phyloP scores from a whole-genome alignment of 2,329 filamentous ascomycete species.

The Fusarium sp. region DNA sequence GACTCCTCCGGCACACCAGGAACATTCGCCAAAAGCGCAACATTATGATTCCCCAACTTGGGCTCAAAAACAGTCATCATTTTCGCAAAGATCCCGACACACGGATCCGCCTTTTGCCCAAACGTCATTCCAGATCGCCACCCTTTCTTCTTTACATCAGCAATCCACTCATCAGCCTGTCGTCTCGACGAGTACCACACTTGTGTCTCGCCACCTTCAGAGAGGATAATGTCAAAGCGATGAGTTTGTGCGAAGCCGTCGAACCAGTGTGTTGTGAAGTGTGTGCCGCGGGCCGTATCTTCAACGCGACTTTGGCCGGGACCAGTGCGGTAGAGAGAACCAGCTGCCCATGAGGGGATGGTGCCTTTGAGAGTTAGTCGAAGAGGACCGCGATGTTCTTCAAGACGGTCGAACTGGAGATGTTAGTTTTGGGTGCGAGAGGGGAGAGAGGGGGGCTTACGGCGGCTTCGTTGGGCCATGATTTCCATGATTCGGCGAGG shows the following conservation, averaged over 20 bases:
- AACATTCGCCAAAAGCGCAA: constrained; percentile 71
- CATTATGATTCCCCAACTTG: constrained; percentile 64
- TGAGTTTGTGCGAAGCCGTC: constrained; percentile 80
- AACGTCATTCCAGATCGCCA: constrained; percentile 70
- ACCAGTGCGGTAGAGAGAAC: constrained; percentile 79
- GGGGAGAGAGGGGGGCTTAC: constrained; percentile 45
- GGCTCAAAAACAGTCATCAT: constrained; percentile 70
- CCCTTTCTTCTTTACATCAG: constrained; percentile 70
- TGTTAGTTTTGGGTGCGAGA: neutral
- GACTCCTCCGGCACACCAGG: constrained; percentile 61
- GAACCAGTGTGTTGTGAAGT: constrained; percentile 80
- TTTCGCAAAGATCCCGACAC: constrained; percentile 78
- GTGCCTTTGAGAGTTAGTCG: constrained; percentile 71
- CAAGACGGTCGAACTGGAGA: constrained; percentile 72
- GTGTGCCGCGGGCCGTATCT: constrained; percentile 67
- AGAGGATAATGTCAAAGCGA: constrained; percentile 74
- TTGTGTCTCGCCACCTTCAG: constrained; percentile 42
- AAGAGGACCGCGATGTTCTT: constrained; percentile 74
- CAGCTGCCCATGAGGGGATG: constrained; percentile 78
- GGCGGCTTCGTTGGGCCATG: constrained; percentile 63
- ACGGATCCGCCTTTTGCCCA: constrained; percentile 78
- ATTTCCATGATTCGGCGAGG: constrained; percentile 50
- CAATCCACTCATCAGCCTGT: constrained; percentile 72
- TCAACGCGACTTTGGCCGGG: constrained; percentile 74
- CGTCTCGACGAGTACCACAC: constrained; percentile 79